Evolutionary conservation across 129 eudicot genomes (phyloP).

Genomic region (Lactuca saligna): DNA sequence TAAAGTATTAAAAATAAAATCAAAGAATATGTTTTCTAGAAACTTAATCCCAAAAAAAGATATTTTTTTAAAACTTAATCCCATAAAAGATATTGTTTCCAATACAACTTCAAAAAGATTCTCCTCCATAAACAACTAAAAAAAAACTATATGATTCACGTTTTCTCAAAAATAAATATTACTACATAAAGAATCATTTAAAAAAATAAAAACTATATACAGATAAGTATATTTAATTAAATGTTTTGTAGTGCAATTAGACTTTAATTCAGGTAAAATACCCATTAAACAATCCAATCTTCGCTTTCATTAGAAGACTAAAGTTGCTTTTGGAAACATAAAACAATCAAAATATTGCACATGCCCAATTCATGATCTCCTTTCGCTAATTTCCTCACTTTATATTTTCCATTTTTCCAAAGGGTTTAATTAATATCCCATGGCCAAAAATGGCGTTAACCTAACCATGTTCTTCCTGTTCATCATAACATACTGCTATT

Average conservation of each 20-base stretch:
- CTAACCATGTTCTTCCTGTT: constrained; percentile 23
- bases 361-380: constrained; percentile 2
- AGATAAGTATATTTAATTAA: neutral
- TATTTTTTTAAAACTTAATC: too few species aligned
- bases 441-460: constrained; percentile 35
- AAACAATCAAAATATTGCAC: neutral
- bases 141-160: too few species aligned
- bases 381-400: constrained; percentile 11
- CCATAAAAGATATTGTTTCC: too few species aligned
- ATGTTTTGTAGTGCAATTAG: neutral
- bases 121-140: too few species aligned
- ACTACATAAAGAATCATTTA: too few species aligned
- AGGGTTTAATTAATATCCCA: neutral
- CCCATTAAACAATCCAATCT: constrained; percentile 5
- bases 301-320: constrained; percentile 26
- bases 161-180: too few species aligned
- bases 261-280: constrained; percentile 8
- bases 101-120: too few species aligned
- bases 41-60: too few species aligned
- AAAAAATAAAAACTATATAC: too few species aligned
- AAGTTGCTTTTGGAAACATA: constrained; percentile 8
- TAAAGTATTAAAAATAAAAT: too few species aligned
- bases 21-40: too few species aligned
- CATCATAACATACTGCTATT: constrained; percentile 25
- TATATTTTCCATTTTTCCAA: neutral